A percentile compares a stretch with the other conserved stretches of the same genome.
Evolutionary conservation across 2,329 filamentous ascomycete genomes (phyloP).

Genomic region (Claviceps quebecensis): DNA sequence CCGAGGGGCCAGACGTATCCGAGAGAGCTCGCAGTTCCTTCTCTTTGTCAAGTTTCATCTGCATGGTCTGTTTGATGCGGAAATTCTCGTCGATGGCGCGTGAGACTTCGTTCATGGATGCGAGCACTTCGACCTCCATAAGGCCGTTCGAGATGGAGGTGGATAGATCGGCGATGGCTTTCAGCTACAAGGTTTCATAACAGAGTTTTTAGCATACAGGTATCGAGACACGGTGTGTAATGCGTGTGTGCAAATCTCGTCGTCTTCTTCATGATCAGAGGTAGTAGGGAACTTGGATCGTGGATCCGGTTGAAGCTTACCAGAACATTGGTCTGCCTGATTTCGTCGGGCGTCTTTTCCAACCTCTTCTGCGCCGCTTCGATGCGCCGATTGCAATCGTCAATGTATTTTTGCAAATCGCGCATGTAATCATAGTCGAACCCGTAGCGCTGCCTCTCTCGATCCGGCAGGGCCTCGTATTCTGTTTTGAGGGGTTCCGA

Average conservation of each 20-base stretch:
- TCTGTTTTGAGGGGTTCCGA: slow-evolving; percentile 78
- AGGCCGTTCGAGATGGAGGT: slow-evolving; percentile 70
- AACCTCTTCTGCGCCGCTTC: slow-evolving; percentile 77
- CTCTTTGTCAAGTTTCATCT: slow-evolving; percentile 71
- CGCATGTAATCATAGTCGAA: slow-evolving; percentile 97
- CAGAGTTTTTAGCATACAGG: neutral
- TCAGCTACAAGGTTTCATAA: slow-evolving; percentile 34
- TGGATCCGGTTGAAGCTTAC: slow-evolving; percentile 21
- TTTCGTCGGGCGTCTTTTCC: slow-evolving; percentile 97
- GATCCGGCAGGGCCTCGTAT: slow-evolving; percentile 60
- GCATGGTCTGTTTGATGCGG: slow-evolving; percentile 66
- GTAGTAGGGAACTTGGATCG: neutral
- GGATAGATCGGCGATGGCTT: slow-evolving; percentile 68
- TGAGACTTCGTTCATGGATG: slow-evolving; percentile 66
- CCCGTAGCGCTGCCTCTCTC: slow-evolving; percentile 63
- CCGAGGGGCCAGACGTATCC: slow-evolving; percentile 82
- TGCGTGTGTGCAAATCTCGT: too few species aligned
- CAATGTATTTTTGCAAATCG: slow-evolving; percentile 92
- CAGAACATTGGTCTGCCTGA: slow-evolving; percentile 81
- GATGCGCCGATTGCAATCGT: slow-evolving; percentile 90
- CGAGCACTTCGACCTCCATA: slow-evolving; percentile 73
- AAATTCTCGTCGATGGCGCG: slow-evolving; percentile 79
- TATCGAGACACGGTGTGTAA: too few species aligned
- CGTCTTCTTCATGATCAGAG: neutral
- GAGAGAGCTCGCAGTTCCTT: slow-evolving; percentile 79